Evolutionary conservation across 371 early-diverging fungal genomes (phyloP), one percentile per base, ranked within the genome.

Genomic region (Nematocida ausubeli): DNA sequence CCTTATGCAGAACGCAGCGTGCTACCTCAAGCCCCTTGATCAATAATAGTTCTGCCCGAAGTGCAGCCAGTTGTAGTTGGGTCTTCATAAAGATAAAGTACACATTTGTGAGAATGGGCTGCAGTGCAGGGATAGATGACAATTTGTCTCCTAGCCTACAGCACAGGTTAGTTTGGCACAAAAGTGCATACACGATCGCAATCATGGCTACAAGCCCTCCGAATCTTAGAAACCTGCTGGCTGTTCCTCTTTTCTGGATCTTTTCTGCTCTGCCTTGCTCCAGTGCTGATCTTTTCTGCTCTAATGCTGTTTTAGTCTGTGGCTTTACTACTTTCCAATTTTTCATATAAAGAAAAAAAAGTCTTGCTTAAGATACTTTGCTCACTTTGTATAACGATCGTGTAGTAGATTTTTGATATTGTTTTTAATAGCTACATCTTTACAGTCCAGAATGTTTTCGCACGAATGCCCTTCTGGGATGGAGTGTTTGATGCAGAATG

Each of bases 381-480:
- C n/a, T 58, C 49, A 60, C 39, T 39, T 35, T 22, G 6, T 12
- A 16, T 30, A 9, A 24, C 58, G 28, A 28, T 32, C 35, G 32
- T 42, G 16, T n/a, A 71, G 55, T n/a, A 80, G 66, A 19, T 65
- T 80, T 24, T 78, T 65, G 16, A 56, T 16, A 42, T 80, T 80
- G 12, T 80, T 47, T 47, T 60, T 16, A 32, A 34, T 47, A 7
- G 81, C 81, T 42, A 57, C 65, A 9, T 70, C 75, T 50, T 72
- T 69, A 65, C 81, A 80, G 37, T 42, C 47, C 14, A 42, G 44
- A 26, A 80, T 58, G 35, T 72, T 44, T 28, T 80, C 73, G 66
- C 81, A 80, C 16, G 51, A 7, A 39, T 80, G 81, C 49, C 78
- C 81, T 35, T 80, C 81, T 5, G 81, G 81, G 51, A 80, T 63